Conservation (phyloP, 805 yeast species). For the Ogataea methanolica region DNA sequence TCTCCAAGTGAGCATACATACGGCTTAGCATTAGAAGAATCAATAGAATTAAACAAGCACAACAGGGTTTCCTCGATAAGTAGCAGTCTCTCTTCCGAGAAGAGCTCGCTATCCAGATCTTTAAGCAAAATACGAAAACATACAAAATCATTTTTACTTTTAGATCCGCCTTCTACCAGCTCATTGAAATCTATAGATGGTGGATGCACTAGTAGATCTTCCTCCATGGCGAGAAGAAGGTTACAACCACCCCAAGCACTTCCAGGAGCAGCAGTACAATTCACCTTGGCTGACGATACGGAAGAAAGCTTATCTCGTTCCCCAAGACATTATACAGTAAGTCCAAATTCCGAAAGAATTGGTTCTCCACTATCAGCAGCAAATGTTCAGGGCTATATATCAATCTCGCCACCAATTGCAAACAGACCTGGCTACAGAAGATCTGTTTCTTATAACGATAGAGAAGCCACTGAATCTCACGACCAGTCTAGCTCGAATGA, state of each 20-base stretch:
- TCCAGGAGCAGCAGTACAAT: conserved; percentile 6
- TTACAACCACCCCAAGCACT: conserved; percentile 1
- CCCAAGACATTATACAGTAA: background rate
- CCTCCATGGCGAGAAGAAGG: background rate
- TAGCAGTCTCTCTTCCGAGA: conserved; percentile 6
- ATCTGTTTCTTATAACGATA: conserved; percentile 18
- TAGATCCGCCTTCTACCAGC: conserved; percentile 12
- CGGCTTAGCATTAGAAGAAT: background rate
- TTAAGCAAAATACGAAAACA: conserved; percentile 8
- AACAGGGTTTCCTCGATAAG: conserved; percentile 1
- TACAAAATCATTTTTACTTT: conserved; percentile 14
- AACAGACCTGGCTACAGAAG: conserved; percentile 16
- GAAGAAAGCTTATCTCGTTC: conserved; percentile 3
- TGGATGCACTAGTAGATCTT: background rate
- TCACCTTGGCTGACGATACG: conserved; percentile 7
- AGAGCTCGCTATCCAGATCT: conserved; percentile 8
- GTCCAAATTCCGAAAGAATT: too few species aligned
- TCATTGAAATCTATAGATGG: background rate
- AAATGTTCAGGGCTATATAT: background rate
- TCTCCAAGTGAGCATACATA: background rate
- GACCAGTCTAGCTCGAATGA: background rate
- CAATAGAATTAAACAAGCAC: background rate
- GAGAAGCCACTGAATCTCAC: conserved; percentile 1
- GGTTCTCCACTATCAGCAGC: background rate
- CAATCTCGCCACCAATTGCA: background rate